Conservation (phyloP, 1,139 yeast species). For the Meyerozyma athensensis region DNA sequence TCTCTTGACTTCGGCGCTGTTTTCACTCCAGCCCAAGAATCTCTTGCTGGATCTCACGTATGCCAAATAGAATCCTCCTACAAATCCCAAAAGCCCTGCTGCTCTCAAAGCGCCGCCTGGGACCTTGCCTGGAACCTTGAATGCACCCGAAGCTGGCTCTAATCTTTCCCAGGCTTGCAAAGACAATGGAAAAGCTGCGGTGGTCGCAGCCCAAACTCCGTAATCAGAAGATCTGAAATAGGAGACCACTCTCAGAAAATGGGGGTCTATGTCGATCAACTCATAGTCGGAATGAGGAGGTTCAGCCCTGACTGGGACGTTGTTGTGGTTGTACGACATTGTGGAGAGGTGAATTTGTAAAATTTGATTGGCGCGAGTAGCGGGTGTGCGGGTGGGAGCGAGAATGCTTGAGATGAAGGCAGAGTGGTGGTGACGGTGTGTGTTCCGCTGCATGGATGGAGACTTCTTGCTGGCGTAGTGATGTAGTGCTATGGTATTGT, state of each 20-base stretch:
- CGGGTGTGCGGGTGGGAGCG: conserved; percentile 3
- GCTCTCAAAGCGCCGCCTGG: conserved; percentile 57
- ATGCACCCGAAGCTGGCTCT: conserved; percentile 60
- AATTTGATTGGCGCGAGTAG: conserved; percentile 5
- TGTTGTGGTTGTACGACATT: conserved; percentile 40
- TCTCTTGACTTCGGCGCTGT: conserved; percentile 62
- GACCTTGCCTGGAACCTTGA: conserved; percentile 48
- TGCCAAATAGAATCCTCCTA: conserved; percentile 70
- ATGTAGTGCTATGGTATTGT: no score
- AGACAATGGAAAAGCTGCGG: conserved; percentile 59
- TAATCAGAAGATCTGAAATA: conserved; percentile 71
- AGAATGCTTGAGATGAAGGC: no score
- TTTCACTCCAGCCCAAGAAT: conserved; percentile 78
- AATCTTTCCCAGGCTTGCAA: conserved; percentile 58
- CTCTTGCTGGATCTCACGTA: conserved; percentile 64
- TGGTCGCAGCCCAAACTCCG: conserved; percentile 60
- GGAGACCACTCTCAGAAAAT: conserved; percentile 64
- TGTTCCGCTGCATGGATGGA: no score
- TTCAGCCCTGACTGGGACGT: conserved; percentile 42
- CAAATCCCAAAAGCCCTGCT: conserved; percentile 55
- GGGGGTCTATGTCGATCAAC: conserved; percentile 76
- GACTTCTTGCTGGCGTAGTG: no score
- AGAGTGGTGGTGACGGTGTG: no score
- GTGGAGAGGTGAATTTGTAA: conserved; percentile 6
- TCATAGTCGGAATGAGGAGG: conserved; percentile 44